A percentile compares a stretch with the other conserved stretches of the same genome.
Conservation (phyloP, 257 asterid species). For the Cruciata laevipes region DNA sequence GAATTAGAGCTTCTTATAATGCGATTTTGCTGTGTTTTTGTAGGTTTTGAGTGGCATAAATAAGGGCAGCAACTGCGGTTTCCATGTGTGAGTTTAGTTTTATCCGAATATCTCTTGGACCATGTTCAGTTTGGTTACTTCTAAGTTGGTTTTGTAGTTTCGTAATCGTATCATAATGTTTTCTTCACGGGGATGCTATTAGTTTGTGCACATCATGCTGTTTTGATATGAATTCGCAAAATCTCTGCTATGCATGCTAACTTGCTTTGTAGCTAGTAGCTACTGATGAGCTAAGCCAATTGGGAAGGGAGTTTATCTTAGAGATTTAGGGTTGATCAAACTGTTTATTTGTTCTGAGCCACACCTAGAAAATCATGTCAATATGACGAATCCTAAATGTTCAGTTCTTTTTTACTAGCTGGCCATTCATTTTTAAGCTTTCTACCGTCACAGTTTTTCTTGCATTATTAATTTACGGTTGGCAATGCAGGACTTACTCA, state of each 20-base stretch:
- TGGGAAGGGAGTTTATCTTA: not conserved
- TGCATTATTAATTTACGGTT: conserved; percentile 17
- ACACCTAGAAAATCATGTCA: not conserved
- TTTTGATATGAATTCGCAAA: not conserved
- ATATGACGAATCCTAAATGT: not conserved
- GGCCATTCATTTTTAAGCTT: not conserved
- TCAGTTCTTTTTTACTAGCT: not conserved
- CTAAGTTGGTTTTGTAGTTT: not conserved
- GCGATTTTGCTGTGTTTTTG: conserved; percentile 22
- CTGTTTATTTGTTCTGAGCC: not conserved
- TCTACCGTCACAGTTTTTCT: not conserved
- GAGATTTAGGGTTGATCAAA: not conserved
- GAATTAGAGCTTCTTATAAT: not conserved
- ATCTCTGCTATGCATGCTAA: not conserved
- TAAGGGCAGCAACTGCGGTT: conserved; percentile 86
- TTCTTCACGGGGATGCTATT: not conserved
- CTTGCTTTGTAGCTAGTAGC: not conserved
- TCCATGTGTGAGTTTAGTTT: conserved; percentile 59
- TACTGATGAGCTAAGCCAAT: not conserved
- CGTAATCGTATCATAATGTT: too few relatives aligned
- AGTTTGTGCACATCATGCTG: not conserved
- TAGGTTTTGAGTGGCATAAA: conserved; percentile 91
- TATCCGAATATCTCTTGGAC: conserved; percentile 14
- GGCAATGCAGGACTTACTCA: conserved; percentile 61
- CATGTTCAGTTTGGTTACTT: conserved; percentile 1